These are phyloP conservation scores for Pleurotus sapidus DNA, from an alignment of 768 basidiomycete species.

Conservation along the genomic window DNA sequence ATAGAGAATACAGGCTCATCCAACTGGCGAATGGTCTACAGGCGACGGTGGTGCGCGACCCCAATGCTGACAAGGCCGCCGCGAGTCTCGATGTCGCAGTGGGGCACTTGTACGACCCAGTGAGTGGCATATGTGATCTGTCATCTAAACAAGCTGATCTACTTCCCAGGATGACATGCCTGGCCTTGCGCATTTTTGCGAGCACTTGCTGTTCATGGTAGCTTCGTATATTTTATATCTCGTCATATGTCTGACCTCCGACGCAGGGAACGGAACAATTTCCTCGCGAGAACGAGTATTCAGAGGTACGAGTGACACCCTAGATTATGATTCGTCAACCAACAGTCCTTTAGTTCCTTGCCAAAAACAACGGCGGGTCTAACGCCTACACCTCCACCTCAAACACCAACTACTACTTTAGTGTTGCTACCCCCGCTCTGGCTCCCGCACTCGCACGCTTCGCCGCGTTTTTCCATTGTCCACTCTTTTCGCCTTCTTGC, in stretches of 20 bases:
- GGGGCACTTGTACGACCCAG: constrained; percentile 92
- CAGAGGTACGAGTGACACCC: constrained; percentile 50
- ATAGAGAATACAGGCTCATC: constrained; percentile 78
- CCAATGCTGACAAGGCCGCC: constrained; percentile 88
- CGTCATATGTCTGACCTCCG: not conserved
- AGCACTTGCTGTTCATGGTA: constrained; percentile 96
- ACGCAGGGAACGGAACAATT: constrained; percentile 76
- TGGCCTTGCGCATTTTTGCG: constrained; percentile 93
- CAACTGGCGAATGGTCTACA: constrained; percentile 85
- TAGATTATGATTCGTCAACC: constrained; percentile 7
- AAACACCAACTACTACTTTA: constrained; percentile 90
- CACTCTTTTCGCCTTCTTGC: constrained; percentile 82
- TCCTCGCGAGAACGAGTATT: constrained; percentile 93
- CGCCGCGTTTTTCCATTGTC: constrained; percentile 89
- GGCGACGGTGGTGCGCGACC: constrained; percentile 80
- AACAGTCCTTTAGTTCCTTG: constrained; percentile 48
- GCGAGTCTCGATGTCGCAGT: constrained; percentile 94
- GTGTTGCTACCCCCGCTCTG: constrained; percentile 60
- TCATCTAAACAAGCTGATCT: not conserved
- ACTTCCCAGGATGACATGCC: constrained; percentile 77
- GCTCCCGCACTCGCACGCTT: constrained; percentile 73
- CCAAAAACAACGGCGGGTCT: constrained; percentile 79
- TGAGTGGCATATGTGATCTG: constrained; percentile 34
- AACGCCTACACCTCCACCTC: constrained; percentile 93
- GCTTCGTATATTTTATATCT: constrained; percentile 20